phyloP scores from a whole-genome alignment of 768 basidiomycete genomes.

The Psilocybe subaeruginosa region DNA sequence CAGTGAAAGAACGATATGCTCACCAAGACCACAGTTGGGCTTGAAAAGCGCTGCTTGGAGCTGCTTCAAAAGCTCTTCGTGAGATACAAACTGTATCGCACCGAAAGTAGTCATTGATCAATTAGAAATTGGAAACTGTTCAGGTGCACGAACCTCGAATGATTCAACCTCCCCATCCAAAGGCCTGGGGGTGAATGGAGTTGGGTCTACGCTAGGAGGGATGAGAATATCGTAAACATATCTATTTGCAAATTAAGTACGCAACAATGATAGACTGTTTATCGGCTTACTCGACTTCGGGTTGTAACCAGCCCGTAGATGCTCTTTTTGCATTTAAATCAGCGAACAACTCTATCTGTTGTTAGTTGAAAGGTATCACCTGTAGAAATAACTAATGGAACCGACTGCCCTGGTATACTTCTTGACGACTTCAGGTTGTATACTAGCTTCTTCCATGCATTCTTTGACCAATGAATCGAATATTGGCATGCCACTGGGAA shows the following conservation, averaged over 20 bases:
- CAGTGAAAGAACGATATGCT: constrained; percentile 23
- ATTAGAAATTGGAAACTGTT: neutral
- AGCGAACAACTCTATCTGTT: neutral
- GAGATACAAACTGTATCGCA: constrained; percentile 59
- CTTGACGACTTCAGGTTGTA: constrained; percentile 66
- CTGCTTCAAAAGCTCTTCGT: constrained; percentile 61
- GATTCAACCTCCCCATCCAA: constrained; percentile 93
- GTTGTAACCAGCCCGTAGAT: constrained; percentile 77
- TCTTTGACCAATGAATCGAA: constrained; percentile 87
- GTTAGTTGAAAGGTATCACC: constrained; percentile 38
- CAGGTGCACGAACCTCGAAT: constrained; percentile 64
- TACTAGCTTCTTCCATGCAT: constrained; percentile 90
- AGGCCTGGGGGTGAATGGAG: constrained; percentile 66
- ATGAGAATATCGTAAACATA: constrained; percentile 85
- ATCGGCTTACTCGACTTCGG: constrained; percentile 74
- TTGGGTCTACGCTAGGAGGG: constrained; percentile 50
- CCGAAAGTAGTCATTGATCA: neutral
- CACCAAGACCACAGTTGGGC: constrained; percentile 87
- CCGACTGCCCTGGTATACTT: constrained; percentile 64
- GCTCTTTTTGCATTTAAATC: constrained; percentile 41
- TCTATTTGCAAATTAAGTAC: constrained; percentile 38
- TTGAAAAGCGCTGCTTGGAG: constrained; percentile 84
- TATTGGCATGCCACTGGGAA: constrained; percentile 73
- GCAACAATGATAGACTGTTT: neutral
- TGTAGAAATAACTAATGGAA: constrained; percentile 80